These are phyloP conservation scores for Agrocybe praecox DNA, from an alignment of 768 basidiomycete genomes.

Conservation along the genomic window DNA sequence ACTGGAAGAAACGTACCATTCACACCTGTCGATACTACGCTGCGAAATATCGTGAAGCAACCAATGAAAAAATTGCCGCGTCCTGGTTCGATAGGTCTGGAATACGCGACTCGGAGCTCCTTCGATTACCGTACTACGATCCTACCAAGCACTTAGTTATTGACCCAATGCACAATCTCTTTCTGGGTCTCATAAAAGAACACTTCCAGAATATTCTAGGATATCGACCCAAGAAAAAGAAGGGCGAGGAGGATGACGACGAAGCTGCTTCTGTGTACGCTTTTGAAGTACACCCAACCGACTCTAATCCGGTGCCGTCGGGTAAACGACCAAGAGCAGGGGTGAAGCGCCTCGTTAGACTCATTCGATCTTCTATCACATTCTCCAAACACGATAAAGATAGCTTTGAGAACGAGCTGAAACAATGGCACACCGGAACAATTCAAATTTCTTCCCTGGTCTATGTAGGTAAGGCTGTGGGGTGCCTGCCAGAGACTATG, in stretches of 20 bases:
- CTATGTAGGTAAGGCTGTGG: neutral
- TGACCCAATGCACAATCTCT: slow-evolving; percentile 44
- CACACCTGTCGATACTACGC: slow-evolving; percentile 13
- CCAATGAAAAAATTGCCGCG: slow-evolving; percentile 1
- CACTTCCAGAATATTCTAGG: slow-evolving; percentile 28
- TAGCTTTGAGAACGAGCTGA: neutral
- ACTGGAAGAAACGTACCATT: slow-evolving; percentile 19
- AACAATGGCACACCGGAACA: neutral
- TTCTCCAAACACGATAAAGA: neutral
- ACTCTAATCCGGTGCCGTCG: too few species aligned
- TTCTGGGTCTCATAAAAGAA: slow-evolving; percentile 31
- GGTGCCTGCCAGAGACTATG: neutral
- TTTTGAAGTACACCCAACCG: neutral
- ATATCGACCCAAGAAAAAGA: neutral
- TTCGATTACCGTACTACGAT: slow-evolving; percentile 43
- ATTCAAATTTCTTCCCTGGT: neutral
- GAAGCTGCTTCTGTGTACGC: neutral
- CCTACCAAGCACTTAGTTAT: slow-evolving; percentile 28
- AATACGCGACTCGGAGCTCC: slow-evolving; percentile 26
- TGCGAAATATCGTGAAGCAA: neutral
- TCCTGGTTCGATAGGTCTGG: slow-evolving; percentile 2
- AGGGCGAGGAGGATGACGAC: neutral
- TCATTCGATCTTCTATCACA: neutral
- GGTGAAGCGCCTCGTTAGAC: too few species aligned
- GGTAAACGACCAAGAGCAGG: too few species aligned